phyloP scores from a whole-genome alignment of 2,329 filamentous ascomycete species.

The Aspergillus fumigatiaffinis region DNA sequence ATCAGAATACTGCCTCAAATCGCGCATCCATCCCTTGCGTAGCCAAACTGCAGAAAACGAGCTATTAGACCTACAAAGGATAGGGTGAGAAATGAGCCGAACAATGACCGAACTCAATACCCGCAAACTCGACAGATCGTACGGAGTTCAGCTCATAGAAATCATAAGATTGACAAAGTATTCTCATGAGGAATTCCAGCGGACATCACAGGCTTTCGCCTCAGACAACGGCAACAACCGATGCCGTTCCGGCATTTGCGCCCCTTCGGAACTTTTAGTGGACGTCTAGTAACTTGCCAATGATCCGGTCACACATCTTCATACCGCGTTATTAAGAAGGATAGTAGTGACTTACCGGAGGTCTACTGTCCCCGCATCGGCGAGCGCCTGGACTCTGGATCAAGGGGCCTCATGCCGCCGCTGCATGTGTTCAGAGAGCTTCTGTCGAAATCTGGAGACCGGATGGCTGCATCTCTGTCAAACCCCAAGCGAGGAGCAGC shows the following conservation, averaged over 20 bases:
- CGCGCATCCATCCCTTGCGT: not conserved
- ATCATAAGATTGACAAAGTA: not conserved
- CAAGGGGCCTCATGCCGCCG: not conserved
- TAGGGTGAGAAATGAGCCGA: not conserved
- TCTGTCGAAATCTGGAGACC: not conserved
- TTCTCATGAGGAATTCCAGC: not conserved
- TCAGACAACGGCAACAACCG: not conserved
- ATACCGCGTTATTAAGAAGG: not conserved
- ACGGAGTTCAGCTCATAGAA: not conserved
- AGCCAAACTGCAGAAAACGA: not conserved
- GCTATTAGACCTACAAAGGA: not conserved
- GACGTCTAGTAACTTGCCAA: not conserved
- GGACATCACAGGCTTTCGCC: not conserved
- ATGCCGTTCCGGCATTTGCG: not conserved
- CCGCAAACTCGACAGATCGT: not conserved
- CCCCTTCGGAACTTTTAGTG: not conserved
- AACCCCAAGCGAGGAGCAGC: not conserved
- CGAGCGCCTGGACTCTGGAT: slow-evolving; percentile 9
- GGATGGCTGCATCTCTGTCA: not conserved
- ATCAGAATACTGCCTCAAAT: not conserved
- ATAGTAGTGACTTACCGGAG: not conserved
- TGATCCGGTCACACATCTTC: not conserved
- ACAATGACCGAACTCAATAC: not conserved
- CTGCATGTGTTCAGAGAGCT: not conserved
- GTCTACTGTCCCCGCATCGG: slow-evolving; percentile 10